A percentile compares a stretch with the other conserved stretches of the same genome.
Evolutionary conservation across 2,329 filamentous ascomycete species (phyloP).

Genomic region (Mycosphaerella arachidis): DNA sequence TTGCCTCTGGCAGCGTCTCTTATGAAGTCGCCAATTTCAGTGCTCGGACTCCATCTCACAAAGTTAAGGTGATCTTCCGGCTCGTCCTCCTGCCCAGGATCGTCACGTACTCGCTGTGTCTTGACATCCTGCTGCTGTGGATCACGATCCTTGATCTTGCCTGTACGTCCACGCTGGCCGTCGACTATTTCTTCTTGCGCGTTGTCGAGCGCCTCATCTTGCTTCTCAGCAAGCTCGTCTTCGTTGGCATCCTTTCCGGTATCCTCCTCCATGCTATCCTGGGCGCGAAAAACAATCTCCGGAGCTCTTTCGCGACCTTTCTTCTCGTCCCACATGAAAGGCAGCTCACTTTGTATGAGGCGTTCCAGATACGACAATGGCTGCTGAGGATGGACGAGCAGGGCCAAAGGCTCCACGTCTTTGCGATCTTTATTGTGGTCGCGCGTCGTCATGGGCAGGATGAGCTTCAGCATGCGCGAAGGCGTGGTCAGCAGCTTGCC

Average conservation of each 20-base stretch:
- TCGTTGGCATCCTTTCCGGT: slow-evolving; percentile 32
- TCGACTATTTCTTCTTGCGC: slow-evolving; percentile 49
- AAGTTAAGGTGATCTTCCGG: slow-evolving; percentile 55
- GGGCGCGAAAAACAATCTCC: slow-evolving; percentile 71
- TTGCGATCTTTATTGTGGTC: slow-evolving; percentile 59
- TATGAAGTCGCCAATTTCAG: slow-evolving; percentile 91
- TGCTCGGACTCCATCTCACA: slow-evolving; percentile 82
- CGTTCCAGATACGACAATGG: slow-evolving; percentile 86
- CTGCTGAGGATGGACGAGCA: slow-evolving; percentile 84
- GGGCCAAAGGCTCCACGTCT: slow-evolving; percentile 75
- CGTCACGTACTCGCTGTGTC: neutral
- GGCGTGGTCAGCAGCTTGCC: slow-evolving; percentile 77
- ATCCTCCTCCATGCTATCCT: slow-evolving; percentile 64
- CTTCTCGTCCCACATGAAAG: slow-evolving; percentile 50
- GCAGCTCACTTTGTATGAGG: slow-evolving; percentile 81
- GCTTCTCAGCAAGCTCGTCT: slow-evolving; percentile 25
- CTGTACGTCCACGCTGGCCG: slow-evolving; percentile 45
- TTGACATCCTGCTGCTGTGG: neutral
- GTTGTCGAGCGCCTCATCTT: slow-evolving; percentile 42
- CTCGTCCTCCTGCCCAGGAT: slow-evolving; percentile 28
- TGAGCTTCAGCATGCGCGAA: slow-evolving; percentile 72
- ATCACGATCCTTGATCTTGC: slow-evolving; percentile 34
- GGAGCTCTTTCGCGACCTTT: slow-evolving; percentile 66
- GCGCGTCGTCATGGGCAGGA: slow-evolving; percentile 65
- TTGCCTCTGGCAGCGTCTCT: slow-evolving; percentile 78